Percentiles rank a stretch among this genome's conserved stretches.
Evolutionary conservation across 768 basidiomycete species (phyloP).

Genomic region (Austroboletus eburneus): DNA sequence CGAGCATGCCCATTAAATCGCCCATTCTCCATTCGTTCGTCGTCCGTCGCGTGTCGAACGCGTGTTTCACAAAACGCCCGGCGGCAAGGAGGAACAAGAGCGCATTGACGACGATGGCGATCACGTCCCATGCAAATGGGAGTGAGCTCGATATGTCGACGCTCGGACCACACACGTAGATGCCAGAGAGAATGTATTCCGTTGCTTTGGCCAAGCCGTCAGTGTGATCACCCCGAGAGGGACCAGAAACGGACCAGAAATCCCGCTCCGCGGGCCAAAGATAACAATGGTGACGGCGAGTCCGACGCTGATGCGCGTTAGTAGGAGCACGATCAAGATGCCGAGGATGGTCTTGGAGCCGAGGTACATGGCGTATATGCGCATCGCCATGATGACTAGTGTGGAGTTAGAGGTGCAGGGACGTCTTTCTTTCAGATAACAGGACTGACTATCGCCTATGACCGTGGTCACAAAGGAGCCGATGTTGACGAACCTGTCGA

Average conservation of each 20-base stretch:
- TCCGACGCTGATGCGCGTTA: conserved; percentile 6
- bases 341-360: conserved; percentile 7
- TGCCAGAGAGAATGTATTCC: conserved; percentile 15
- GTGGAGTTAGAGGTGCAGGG: not conserved
- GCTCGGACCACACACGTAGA: conserved; percentile 10
- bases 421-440: not conserved
- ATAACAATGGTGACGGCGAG: conserved; percentile 6
- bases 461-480: conserved; percentile 9
- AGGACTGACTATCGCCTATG: conserved; percentile 10
- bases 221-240: not conserved
- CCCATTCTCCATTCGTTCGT: conserved; percentile 5
- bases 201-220: conserved; percentile 5
- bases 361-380: conserved; percentile 21
- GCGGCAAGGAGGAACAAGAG: conserved; percentile 15
- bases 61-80: conserved; percentile 12
- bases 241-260: conserved; percentile 4
- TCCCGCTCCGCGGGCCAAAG: conserved; percentile 17
- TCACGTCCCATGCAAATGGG: conserved; percentile 16
- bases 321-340: conserved; percentile 5
- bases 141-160: conserved; percentile 3
- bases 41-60: conserved; percentile 5
- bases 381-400: conserved; percentile 18
- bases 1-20: conserved; percentile 16
- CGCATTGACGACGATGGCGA: conserved; percentile 5
- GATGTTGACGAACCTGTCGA: conserved; percentile 10